These are phyloP conservation scores for Colletotrichum liriopes DNA, from an alignment of 2,329 filamentous ascomycete genomes.

Conservation along the genomic window DNA sequence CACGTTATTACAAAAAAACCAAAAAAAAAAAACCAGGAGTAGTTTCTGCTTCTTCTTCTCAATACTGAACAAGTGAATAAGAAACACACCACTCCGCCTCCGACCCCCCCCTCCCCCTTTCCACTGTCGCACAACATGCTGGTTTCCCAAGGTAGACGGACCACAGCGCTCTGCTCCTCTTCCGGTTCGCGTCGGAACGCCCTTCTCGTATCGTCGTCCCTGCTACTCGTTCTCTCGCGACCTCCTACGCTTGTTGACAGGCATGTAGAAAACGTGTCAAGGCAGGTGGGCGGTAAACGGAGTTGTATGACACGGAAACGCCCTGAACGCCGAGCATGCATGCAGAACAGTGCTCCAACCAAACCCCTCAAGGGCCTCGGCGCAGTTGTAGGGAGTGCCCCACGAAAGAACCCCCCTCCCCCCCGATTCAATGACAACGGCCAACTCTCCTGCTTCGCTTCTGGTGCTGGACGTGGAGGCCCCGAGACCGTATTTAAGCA, in stretches of 20 bases:
- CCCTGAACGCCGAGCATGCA: conserved; percentile 32
- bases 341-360: background rate
- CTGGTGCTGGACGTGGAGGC: background rate
- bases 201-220: conserved; percentile 13
- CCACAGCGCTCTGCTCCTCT: background rate
- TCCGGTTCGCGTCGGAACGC: background rate
- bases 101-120: background rate
- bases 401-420: background rate
- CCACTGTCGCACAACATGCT: too few species aligned
- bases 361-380: background rate
- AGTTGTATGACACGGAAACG: background rate
- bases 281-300: background rate
- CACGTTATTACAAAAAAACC: conserved; percentile 21
- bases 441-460: background rate
- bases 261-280: background rate
- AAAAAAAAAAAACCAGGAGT: background rate
- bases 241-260: background rate
- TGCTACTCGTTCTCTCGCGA: background rate
- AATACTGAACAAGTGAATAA: background rate
- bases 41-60: background rate
- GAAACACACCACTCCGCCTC: background rate
- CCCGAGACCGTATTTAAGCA: background rate
- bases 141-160: background rate
- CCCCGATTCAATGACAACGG: background rate
- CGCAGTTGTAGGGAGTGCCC: background rate